phyloP scores from a whole-genome alignment of 495 filamentous ascomycete genomes.

The Rhizodiscina lignyota region DNA sequence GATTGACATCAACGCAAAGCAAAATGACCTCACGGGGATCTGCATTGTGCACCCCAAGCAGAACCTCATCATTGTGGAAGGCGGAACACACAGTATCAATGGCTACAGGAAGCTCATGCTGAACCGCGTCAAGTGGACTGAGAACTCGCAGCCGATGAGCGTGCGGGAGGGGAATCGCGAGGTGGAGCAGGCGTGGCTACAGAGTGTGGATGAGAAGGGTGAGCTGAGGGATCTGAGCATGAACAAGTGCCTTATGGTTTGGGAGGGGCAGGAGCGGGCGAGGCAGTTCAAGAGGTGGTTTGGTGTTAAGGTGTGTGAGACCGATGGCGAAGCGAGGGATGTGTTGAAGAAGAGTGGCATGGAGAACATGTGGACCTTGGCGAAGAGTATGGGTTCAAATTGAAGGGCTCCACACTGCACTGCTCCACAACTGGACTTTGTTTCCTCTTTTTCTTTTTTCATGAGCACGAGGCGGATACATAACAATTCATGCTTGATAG shows the following conservation, averaged over 20 bases:
- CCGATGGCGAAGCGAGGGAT: conserved; percentile 73
- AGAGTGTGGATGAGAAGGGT: conserved; percentile 56
- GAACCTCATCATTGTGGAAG: conserved; percentile 81
- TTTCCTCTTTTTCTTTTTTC: no score
- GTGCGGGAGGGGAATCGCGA: conserved; percentile 43
- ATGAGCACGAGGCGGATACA: no score
- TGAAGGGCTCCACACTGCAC: no score
- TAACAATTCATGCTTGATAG: no score
- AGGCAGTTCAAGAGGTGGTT: conserved; percentile 75
- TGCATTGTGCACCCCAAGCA: conserved; percentile 80
- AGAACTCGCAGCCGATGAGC: conserved; percentile 54
- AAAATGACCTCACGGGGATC: conserved; percentile 67
- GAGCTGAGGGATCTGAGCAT: conserved; percentile 59
- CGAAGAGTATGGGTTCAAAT: conserved; percentile 48
- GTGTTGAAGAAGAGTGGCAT: conserved; percentile 63
- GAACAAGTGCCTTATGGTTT: conserved; percentile 70
- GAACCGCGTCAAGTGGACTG: conserved; percentile 85
- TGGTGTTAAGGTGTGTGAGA: conserved; percentile 61
- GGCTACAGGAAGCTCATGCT: conserved; percentile 83
- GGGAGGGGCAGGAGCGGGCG: conserved; percentile 69
- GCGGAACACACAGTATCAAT: conserved; percentile 61
- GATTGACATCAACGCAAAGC: conserved; percentile 79
- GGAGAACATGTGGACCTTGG: conserved; percentile 93
- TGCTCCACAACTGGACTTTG: no score
- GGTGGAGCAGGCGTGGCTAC: conserved; percentile 51